Evolutionary conservation across 139 green algal species (phyloP).

Genomic region (Marvania coccoides): DNA sequence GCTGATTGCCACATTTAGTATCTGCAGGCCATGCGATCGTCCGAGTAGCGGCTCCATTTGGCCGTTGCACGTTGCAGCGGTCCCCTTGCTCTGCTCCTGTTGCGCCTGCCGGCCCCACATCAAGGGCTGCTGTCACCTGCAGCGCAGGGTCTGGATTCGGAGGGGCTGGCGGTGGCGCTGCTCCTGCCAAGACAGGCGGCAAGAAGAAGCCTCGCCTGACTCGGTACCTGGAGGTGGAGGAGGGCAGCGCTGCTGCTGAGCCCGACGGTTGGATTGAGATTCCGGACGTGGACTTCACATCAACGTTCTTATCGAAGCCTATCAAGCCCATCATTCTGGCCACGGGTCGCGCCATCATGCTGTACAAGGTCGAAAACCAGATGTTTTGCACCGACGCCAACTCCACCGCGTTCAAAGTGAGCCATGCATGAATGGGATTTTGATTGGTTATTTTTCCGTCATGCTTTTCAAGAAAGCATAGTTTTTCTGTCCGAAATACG

Average conservation of each 20-base stretch:
- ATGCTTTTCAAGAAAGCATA: too few relatives aligned
- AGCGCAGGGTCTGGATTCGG: neutral
- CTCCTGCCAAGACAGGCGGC: neutral
- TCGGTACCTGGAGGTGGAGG: neutral
- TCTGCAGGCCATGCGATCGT: too few relatives aligned
- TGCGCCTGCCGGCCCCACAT: too few relatives aligned
- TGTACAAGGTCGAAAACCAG: slow-evolving; percentile 22
- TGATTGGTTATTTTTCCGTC: too few relatives aligned
- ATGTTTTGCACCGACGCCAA: slow-evolving; percentile 56
- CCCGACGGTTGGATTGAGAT: slow-evolving; percentile 1
- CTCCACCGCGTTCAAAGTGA: slow-evolving; percentile 57
- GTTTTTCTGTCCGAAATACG: too few relatives aligned
- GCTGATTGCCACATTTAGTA: too few relatives aligned
- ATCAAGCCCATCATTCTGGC: slow-evolving; percentile 43
- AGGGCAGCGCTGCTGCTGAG: neutral
- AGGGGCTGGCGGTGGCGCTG: neutral
- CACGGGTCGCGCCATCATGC: slow-evolving; percentile 29
- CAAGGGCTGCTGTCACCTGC: too few relatives aligned
- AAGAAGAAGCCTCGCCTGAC: slow-evolving; percentile 2
- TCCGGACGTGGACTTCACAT: neutral
- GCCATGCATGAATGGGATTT: too few relatives aligned
- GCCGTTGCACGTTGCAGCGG: too few relatives aligned
- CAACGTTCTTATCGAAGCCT: slow-evolving; percentile 20
- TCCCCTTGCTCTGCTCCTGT: too few relatives aligned
- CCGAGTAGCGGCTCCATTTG: too few relatives aligned